Evolutionary conservation across 192 early-diverging fungal genomes (phyloP).

Genomic region (Chytriomyces hyalinus): DNA sequence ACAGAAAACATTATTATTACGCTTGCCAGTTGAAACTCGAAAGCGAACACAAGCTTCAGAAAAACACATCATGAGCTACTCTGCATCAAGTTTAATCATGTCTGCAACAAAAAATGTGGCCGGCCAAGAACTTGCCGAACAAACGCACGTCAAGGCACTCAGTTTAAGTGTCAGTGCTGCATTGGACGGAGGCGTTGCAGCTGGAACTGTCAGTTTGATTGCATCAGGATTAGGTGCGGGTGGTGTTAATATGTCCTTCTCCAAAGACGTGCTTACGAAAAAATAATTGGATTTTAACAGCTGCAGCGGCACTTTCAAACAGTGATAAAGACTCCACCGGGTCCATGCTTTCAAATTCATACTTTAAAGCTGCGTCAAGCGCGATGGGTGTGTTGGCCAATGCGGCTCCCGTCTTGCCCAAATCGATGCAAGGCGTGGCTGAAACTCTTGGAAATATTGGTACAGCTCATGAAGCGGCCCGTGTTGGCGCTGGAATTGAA

Average conservation of each 20-base stretch:
- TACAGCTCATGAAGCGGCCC: conserved; percentile 18
- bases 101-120: conserved; percentile 16
- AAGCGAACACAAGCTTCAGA: conserved; percentile 20
- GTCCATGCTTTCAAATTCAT: conserved; percentile 14
- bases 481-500: conserved; percentile 14
- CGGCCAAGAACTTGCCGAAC: conserved; percentile 1
- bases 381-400: conserved; percentile 41
- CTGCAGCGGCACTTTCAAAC: neutral
- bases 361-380: conserved; percentile 35
- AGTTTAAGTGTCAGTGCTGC: conserved; percentile 34
- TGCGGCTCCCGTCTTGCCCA: conserved; percentile 39
- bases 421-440: conserved; percentile 30
- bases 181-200: conserved; percentile 42
- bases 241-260: too few relatives aligned
- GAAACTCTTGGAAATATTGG: conserved; percentile 36
- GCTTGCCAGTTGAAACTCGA: conserved; percentile 36
- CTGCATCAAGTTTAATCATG: conserved; percentile 26
- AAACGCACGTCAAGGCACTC: conserved; percentile 29
- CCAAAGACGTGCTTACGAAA: too few relatives aligned
- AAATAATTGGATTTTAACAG: too few relatives aligned
- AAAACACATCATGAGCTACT: conserved; percentile 17
- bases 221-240: conserved; percentile 37
- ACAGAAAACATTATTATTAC: neutral
- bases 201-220: conserved; percentile 37
- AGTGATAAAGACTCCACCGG: neutral